These are phyloP conservation scores for Blastomyces silverae DNA, from an alignment of 2,329 filamentous ascomycete species.

Conservation along the genomic window DNA sequence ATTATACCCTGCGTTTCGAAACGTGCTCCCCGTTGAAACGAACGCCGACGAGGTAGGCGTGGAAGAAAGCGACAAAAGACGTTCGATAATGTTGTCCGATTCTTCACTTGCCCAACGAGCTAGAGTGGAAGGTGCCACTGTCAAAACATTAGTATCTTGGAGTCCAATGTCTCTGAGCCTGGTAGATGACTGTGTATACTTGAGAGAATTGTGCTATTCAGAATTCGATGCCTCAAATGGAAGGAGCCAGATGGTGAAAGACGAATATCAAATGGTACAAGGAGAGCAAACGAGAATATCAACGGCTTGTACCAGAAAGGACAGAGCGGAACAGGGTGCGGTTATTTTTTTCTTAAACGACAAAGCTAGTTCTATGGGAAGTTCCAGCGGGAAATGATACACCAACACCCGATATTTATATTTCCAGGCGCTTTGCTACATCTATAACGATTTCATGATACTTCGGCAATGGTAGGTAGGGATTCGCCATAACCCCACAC, in stretches of 20 bases:
- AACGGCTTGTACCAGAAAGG: background rate
- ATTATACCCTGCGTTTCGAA: background rate
- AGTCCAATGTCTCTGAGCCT: background rate
- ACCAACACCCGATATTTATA: background rate
- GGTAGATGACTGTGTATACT: background rate
- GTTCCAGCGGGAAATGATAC: background rate
- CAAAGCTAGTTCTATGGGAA: background rate
- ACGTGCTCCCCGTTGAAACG: background rate
- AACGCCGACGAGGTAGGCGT: background rate
- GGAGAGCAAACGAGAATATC: background rate
- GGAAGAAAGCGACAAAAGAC: slow-evolving; percentile 20
- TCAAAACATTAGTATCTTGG: background rate
- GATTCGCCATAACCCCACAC: background rate
- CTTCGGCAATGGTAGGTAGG: background rate
- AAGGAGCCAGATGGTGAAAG: background rate
- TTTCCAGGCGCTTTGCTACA: background rate
- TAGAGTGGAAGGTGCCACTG: slow-evolving; percentile 22
- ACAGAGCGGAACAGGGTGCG: background rate
- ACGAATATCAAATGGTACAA: background rate
- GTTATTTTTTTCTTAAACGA: background rate
- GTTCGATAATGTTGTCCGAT: slow-evolving; percentile 20
- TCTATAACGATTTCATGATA: background rate
- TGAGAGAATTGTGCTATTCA: background rate
- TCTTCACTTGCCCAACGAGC: slow-evolving; percentile 24
- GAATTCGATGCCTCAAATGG: background rate